Evolutionary conservation across 208 protist genomes (phyloP), one percentile per base, ranked within the genome.

Genomic region (Acanthamoeba healyi): DNA sequence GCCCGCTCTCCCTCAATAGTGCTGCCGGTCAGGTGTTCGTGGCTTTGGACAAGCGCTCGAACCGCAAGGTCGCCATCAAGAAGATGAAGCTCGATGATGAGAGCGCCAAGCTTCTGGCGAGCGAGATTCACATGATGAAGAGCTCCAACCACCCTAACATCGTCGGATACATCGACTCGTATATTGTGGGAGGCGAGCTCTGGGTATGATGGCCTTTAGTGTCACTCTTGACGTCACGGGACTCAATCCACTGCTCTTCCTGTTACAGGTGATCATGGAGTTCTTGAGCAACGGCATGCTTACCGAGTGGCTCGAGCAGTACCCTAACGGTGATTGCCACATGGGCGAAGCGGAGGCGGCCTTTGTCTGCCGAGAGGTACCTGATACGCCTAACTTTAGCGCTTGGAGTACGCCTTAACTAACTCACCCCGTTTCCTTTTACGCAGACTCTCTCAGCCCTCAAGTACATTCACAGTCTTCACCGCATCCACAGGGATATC

Each of bases 401-500:
- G 24, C 74, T 94, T 51, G 17, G 46, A 9, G 46, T 51, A 51
- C 15, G 15, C 22, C 49, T 54, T 54, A 10, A 2, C 54, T 61
- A n/a, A 61, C 19, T 26, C 56, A 2, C 34, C 3, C 34, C n/a
- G 1, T 67, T 32, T 94, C 88, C 36, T 92, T 94, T 32, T 77
- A 32, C 49, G 56, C 81, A 95, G 74, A 95, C 70, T n/a, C 92
- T 97, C 0, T 58, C 38, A 19, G 96, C 96, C 10, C 81, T 98
- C 1, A 54, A 72, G 58, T 97, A 96, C 90, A 94, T 98, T 19
- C 97, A 98, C 94, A 63, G 67, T 36, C 94, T 95, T 22, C 72
- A 97, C 38, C 40, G 95, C 54, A 98, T 98, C 42, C 98, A 98
- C 84, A n/a, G 98, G 34, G 98, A 98, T 84, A 97, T 98, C 19